Base-by-base conservation (phyloP, 2,329 filamentous ascomycete species). In the Talaromyces pinophilus region DNA sequence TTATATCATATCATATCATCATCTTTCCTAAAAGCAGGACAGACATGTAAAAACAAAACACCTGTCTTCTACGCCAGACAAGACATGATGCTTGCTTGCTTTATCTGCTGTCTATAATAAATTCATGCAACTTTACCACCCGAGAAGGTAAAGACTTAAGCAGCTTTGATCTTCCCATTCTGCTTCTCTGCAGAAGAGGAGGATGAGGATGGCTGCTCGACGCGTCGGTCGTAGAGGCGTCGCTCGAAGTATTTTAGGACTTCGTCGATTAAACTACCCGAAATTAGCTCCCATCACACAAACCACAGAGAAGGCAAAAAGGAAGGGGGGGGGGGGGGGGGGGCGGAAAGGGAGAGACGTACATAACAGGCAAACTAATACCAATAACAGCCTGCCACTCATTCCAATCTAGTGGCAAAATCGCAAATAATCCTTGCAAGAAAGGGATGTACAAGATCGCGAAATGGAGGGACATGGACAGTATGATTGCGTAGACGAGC, bases 381-480 rank as follows among this genome's bases (percentile, higher is more conserved):
- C 84, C 79, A 69, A 97, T 75, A 57, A 99, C 95, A 19, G 96
- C 93, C 81, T 92, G 88, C 95, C 95, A 99, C 81, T 99, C 95
- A 22, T 82, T 84, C 87, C 86, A 87, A 76, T 94, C 90, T 71
- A 99, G 81, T 10, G 95, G 93, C 69, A 97, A 81, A 70, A 99
- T 98, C 44, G 91, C 92, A 82, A 99, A 99, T 67, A 99, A 82
- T 7, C 83, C 84, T 81, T 97, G 94, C 67, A 99, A 81, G 81
- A 97, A 88, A 0, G 96, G 95, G 2, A 90, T 90, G 81, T 99
- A 99, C 44, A 99, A 85, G 60, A 99, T 89, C 28, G 89, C 92
- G 78, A 98, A 97, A 84, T 99, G 95, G 65, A 99, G 85, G 0
- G 88, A 88, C 95, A 99, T 99, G 46, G 92, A 96, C 69, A 99